Evolutionary conservation across 2,329 filamentous ascomycete species (phyloP), one percentile per base, ranked within the genome.

Genomic region (Pyrenochaeta sp.): DNA sequence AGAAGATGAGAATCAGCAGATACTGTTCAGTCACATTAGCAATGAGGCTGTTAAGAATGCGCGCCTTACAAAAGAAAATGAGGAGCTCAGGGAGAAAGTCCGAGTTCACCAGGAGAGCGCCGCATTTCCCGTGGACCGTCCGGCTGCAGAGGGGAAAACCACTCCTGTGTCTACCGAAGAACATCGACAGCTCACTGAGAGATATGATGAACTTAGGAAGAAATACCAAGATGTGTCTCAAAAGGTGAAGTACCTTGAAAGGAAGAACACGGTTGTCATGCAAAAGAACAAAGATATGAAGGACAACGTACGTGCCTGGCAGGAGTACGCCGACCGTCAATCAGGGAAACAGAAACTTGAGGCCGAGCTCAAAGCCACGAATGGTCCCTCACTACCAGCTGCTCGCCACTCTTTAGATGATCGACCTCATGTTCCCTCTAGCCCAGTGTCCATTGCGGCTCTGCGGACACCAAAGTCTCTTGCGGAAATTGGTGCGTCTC

Each of bases 241-340:
- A 15, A 59, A 58, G 35, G 44, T 63, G 3, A 67, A 58, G 41
- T 71, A 71, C 32, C 45, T 64, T 7, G 60, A 70, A 27, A 65
- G 55, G 40, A 69, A 69, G 48, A 69, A 68, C 24, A 50, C 39
- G 2, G 48, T 41, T 26, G 69, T 65, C 31, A 71, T 61, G 63
- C 51, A 63, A 30, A 67, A 69, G 39, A 69, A 72, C 38, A 64
- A 58, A 30, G 61, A 71, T 3, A 72, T 73, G 59, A 76, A 75
- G 40, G 60, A 71, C 10, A 70, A 51, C 22, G 68, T 71, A 6
- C 65, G 60, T 28, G 63, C 63, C 19, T 73, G 71, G 71, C 67
- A 70, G 44, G 56, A 64, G 15, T 72, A 69, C 30, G 59, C 54
- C 29, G 66, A 71, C 37, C 65, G 60, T 8, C 58, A 68, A 19